Evolutionary conservation across 1,139 yeast species (phyloP).

Genomic region (Geotrichum reessii): DNA sequence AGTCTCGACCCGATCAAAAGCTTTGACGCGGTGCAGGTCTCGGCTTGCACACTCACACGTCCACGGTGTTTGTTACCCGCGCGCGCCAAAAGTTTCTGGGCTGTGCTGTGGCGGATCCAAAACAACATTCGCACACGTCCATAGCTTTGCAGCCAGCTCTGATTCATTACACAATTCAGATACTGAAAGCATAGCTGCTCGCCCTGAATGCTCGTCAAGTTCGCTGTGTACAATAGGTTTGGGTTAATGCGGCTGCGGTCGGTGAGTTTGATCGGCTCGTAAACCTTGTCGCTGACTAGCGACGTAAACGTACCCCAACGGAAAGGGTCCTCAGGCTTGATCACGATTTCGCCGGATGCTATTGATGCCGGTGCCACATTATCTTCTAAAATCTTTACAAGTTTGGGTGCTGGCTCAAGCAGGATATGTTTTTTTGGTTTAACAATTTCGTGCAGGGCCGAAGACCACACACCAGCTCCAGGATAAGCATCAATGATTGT

Average conservation of each 20-base stretch:
- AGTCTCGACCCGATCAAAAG: constrained; percentile 26
- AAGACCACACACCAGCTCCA: constrained; percentile 43
- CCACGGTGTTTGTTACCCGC: constrained; percentile 46
- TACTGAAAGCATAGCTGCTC: constrained; percentile 74
- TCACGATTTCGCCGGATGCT: constrained; percentile 4
- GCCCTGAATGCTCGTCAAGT: constrained; percentile 53
- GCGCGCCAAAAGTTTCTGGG: constrained; percentile 54
- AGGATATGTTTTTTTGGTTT: constrained; percentile 58
- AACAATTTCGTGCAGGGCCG: constrained; percentile 50
- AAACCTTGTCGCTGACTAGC: constrained; percentile 40
- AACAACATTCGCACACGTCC: constrained; percentile 70
- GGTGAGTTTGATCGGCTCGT: constrained; percentile 37
- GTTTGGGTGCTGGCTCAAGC: constrained; percentile 44
- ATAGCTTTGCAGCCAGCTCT: constrained; percentile 69
- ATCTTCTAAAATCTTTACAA: constrained; percentile 20
- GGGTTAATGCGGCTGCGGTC: constrained; percentile 50
- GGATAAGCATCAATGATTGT: constrained; percentile 65
- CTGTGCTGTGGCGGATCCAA: constrained; percentile 55
- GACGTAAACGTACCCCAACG: constrained; percentile 56
- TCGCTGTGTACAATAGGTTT: constrained; percentile 59
- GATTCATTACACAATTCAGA: constrained; percentile 60
- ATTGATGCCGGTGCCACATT: constrained; percentile 19
- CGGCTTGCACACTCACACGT: constrained; percentile 56
- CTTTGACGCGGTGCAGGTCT: constrained; percentile 51
- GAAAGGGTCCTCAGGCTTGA: constrained; percentile 47